Evolutionary conservation across 2,329 filamentous ascomycete genomes (phyloP), one percentile per base, ranked within the genome.

Genomic region (Colletotrichum limetticola): DNA sequence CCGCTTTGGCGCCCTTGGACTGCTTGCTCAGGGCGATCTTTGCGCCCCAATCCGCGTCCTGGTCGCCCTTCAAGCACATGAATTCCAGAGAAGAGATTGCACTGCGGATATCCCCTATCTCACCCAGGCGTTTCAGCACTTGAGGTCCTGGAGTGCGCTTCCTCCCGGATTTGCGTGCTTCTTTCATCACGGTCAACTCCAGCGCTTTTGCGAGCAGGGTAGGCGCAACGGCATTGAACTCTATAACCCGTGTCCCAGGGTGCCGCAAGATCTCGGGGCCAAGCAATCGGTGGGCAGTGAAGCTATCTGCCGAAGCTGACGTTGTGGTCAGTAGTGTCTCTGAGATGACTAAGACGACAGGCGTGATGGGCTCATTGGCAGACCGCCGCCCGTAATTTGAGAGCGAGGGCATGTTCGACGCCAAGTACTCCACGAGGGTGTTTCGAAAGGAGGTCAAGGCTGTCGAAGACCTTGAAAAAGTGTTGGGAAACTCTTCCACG

Each of bases 61-160:
- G 85, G 74, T 97, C 94, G 19, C 93, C 93, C 79, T 94, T 93
- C 52, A 98, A 82, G 79, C 95, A 98, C 14, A 99, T 88, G 78
- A 99, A 98, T 78, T 99, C 95, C 5, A 99, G 87, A 0, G 95
- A 94, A 1, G 95, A 95, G 32, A 97, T 90, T n/a, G 97, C 97
- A 81, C 92, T 98, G 74, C 97, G 91, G 64, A 99, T 92, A 78
- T 99, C 97, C 3, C 97, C 97, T 76, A 95, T 93, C 75, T 97
- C 95, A 0, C 95, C 93, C 0, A 99, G 88, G 32, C 86, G 89
- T 76, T 94, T 94, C 16, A 98, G 87, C 5, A 98, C 93, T 59
- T 90, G 88, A 0, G 94, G 93, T 0, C 95, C 94, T 0, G 95
- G 94, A 0, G 93, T 94, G 68, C 90, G 91, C 68, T 89, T 90